These are phyloP conservation scores for Gossypium sturtianum DNA, from an alignment of 345 rosid genomes.

Conservation along the genomic window DNA sequence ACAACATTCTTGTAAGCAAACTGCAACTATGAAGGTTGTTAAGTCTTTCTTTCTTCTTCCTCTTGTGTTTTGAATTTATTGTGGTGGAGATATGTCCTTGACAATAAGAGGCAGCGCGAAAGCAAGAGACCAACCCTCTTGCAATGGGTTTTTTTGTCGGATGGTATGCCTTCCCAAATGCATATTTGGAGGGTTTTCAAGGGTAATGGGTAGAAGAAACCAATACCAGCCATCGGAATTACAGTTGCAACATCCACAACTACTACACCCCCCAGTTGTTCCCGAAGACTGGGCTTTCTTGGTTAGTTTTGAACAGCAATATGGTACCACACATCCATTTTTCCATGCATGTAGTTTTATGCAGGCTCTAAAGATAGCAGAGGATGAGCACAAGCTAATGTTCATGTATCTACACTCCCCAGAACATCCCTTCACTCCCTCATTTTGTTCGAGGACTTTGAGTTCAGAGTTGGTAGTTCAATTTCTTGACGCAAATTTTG, in stretches of 20 bases:
- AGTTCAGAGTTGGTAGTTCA: conserved; percentile 47
- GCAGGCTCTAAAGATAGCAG: conserved; percentile 48
- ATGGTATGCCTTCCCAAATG: conserved; percentile 48
- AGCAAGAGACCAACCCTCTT: conserved; percentile 27
- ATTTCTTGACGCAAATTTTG: conserved; percentile 54
- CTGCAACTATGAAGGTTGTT: neutral
- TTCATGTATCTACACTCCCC: conserved; percentile 54
- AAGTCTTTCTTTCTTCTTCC: no score
- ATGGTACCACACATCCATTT: conserved; percentile 47
- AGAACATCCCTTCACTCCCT: conserved; percentile 48
- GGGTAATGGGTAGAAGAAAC: conserved; percentile 39
- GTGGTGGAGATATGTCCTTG: conserved; percentile 20
- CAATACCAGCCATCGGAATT: conserved; percentile 19
- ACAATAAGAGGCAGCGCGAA: conserved; percentile 18
- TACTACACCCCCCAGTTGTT: conserved; percentile 16
- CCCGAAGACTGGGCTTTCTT: conserved; percentile 48
- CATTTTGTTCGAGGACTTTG: conserved; percentile 50
- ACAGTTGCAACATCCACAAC: conserved; percentile 17
- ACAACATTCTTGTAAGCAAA: neutral
- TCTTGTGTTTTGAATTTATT: neutral
- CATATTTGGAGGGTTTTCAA: conserved; percentile 39
- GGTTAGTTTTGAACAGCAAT: conserved; percentile 42
- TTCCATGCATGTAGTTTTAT: conserved; percentile 40
- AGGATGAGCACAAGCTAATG: conserved; percentile 45
- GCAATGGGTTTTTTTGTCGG: conserved; percentile 36